Percentiles rank a stretch among this genome's conserved stretches.
Conservation (phyloP, 164 flowering plant genomes). For the Tetracentron sinense region DNA sequence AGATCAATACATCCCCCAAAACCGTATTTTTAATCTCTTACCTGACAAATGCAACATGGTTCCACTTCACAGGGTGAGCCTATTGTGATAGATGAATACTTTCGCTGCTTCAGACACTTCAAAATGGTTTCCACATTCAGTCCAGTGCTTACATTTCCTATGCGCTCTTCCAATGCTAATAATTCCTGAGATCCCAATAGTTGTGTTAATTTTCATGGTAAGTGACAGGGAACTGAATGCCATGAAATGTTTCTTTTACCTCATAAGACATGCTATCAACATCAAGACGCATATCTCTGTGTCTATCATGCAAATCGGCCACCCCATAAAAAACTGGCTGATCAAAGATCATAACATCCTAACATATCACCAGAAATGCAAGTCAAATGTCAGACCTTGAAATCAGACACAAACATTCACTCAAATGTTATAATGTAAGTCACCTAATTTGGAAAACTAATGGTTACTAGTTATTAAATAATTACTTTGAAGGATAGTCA, state of each 20-base stretch:
- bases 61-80: slow-evolving; percentile 44
- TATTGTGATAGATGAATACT: slow-evolving; percentile 12
- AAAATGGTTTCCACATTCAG: slow-evolving; percentile 56
- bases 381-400: not conserved
- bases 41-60: slow-evolving; percentile 86
- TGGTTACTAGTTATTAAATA: too few relatives aligned
- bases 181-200: slow-evolving; percentile 47
- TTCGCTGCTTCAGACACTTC: slow-evolving; percentile 40
- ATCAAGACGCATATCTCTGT: slow-evolving; percentile 95
- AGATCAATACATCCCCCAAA: too few relatives aligned
- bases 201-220: not conserved
- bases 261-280: slow-evolving; percentile 97
- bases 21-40: too few relatives aligned
- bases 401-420: not conserved
- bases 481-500: too few relatives aligned
- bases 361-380: slow-evolving; percentile 15
- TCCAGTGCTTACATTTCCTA: slow-evolving; percentile 77
- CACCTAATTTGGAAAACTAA: too few relatives aligned
- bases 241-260: slow-evolving; percentile 34
- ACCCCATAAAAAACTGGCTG: slow-evolving; percentile 63
- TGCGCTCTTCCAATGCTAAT: slow-evolving; percentile 77
- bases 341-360: slow-evolving; percentile 87
- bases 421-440: not conserved
- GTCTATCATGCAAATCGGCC: slow-evolving; percentile 76
- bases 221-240: not conserved